Evolutionary conservation across 1,139 yeast genomes (phyloP), one percentile per base, ranked within the genome.

Genomic region (Candida sanyaensis): DNA sequence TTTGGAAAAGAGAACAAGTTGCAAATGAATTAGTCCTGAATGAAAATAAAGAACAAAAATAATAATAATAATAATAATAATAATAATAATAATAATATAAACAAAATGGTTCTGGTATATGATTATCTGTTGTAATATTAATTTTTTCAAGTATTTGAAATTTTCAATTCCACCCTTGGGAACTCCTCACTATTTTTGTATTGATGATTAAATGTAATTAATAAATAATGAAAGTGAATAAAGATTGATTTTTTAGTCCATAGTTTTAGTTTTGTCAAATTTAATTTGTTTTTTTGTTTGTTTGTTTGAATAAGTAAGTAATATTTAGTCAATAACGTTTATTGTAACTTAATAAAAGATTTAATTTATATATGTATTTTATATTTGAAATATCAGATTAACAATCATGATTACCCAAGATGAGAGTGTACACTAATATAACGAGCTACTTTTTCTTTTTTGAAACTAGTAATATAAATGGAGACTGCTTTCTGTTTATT

Each of bases 1-100:
- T 90, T 66, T 90, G 97, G 96, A 81, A 80, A 63, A 69, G 90
- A 50, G 89, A 86, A 64, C 79, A 75, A 57, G 56, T 74, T 36
- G 66, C 78, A 37, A 69, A 64, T 50, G 77, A 74, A 55, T 56
- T 74, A 39, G 68, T 64, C 2, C 53, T 53, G 38, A 46, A 42
- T 41, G 61, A 45, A 32, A 24, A 37, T 13, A 43, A 43, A 23
- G 31, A 45, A 32, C 47, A 43, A 37, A 40, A 30, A 26, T 21
- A 32, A 30, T 36, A n/a, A 23, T 24, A 6, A 4, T 6, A 13
- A 26, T 6, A 26, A 26, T 6, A 26, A 26, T 26, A 26, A 26
- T 26, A 26, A 26, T 17, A 17, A 17, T 17, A 17, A 17, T 17
- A 17, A n/a, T n/a, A n/a, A n/a, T n/a, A n/a, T n/a, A n/a, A n/a